phyloP scores from a whole-genome alignment of 345 rosid genomes.

The Brassica juncea region DNA sequence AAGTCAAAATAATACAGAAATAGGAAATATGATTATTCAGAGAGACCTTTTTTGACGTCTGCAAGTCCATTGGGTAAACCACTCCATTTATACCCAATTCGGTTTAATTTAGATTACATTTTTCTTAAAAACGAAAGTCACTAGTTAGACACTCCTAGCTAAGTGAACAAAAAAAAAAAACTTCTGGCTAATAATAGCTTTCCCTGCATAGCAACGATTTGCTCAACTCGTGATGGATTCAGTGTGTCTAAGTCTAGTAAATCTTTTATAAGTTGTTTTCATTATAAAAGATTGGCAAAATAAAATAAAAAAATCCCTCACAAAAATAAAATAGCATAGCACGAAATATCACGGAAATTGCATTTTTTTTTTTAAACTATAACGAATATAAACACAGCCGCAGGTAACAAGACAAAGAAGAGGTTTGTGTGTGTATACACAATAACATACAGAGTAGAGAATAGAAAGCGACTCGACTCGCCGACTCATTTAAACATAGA shows the following conservation, averaged over 20 bases:
- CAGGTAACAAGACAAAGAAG: slow-evolving; percentile 19
- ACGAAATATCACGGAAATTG: neutral
- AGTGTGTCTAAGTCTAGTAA: neutral
- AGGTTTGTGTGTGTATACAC: slow-evolving; percentile 22
- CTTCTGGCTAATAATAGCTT: neutral
- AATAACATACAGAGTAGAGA: neutral
- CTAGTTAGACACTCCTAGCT: neutral
- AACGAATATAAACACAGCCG: neutral
- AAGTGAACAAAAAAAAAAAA: neutral
- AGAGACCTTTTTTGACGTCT: neutral
- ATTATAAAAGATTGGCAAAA: neutral
- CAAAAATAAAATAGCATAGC: neutral
- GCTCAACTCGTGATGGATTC: neutral
- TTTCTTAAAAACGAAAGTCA: neutral
- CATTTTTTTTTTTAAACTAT: neutral
- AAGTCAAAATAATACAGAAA: slow-evolving; percentile 30
- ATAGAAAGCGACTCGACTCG: slow-evolving; percentile 22
- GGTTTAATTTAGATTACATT: neutral
- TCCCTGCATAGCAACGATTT: slow-evolving; percentile 5
- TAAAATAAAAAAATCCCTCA: no score
- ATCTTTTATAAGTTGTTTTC: neutral
- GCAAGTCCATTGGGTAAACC: neutral
- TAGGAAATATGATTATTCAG: neutral
- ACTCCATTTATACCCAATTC: neutral
- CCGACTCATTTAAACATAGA: slow-evolving; percentile 9